Percentiles rank a stretch among this genome's conserved stretches.
Conservation (phyloP, 768 basidiomycete species). For the Nevesoporus exiguus region DNA sequence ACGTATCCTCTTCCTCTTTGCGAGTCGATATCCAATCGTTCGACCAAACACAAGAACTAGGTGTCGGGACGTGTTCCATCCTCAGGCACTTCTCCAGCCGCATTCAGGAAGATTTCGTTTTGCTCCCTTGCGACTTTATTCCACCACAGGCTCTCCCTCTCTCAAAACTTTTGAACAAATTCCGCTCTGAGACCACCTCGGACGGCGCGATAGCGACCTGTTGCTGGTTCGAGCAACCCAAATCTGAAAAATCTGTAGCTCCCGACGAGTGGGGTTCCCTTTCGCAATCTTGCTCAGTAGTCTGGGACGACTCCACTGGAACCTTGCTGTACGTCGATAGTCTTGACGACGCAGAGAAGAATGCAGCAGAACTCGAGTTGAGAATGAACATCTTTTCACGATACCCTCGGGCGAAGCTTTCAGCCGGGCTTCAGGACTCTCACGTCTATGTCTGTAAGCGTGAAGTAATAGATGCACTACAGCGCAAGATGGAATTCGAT, state of each 20-base stretch:
- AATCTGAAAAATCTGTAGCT: slow-evolving; percentile 49
- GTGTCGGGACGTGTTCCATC: slow-evolving; percentile 69
- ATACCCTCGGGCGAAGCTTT: slow-evolving; percentile 67
- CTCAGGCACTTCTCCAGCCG: slow-evolving; percentile 72
- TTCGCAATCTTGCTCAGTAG: slow-evolving; percentile 47
- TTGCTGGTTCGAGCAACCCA: slow-evolving; percentile 57
- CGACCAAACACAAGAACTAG: slow-evolving; percentile 65
- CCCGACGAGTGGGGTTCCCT: slow-evolving; percentile 67
- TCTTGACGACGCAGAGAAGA: slow-evolving; percentile 61
- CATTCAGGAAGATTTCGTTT: slow-evolving; percentile 81
- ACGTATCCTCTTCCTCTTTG: slow-evolving; percentile 58
- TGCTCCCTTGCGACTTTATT: slow-evolving; percentile 90
- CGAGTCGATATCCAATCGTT: slow-evolving; percentile 77
- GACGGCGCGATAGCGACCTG: slow-evolving; percentile 62
- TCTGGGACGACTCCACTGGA: slow-evolving; percentile 63
- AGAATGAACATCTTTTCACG: slow-evolving; percentile 77
- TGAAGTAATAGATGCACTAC: slow-evolving; percentile 66
- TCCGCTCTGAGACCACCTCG: slow-evolving; percentile 66
- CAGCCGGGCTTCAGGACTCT: slow-evolving; percentile 71
- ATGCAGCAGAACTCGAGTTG: slow-evolving; percentile 68
- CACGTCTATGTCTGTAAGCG: slow-evolving; percentile 88
- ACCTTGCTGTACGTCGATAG: slow-evolving; percentile 75
- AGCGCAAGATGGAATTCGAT: slow-evolving; percentile 65
- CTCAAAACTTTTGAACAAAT: slow-evolving; percentile 70
- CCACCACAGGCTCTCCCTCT: slow-evolving; percentile 74